Evolutionary conservation across 2,329 filamentous ascomycete species (phyloP).

Genomic region (Phoma sp.): DNA sequence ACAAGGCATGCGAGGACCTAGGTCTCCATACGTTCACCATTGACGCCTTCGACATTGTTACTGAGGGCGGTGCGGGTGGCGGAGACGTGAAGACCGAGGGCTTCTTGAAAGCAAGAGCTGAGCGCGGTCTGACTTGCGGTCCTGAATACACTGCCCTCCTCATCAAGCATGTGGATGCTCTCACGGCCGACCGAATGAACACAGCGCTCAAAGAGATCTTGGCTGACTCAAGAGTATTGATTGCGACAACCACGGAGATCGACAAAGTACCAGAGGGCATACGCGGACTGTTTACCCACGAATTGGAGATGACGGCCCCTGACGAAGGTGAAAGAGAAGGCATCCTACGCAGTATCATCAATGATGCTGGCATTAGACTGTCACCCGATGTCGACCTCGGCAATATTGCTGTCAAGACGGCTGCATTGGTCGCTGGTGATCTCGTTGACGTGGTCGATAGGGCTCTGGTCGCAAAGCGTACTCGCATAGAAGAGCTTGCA

Average conservation of each 20-base stretch:
- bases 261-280: conserved; percentile 93
- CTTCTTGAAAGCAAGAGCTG: conserved; percentile 83
- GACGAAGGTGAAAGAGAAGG: conserved; percentile 92
- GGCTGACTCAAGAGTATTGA: conserved; percentile 77
- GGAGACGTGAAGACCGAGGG: conserved; percentile 94
- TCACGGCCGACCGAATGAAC: conserved; percentile 90
- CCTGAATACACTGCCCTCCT: conserved; percentile 81
- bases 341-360: conserved; percentile 79
- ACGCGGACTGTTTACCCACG: conserved; percentile 90
- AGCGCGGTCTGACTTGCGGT: conserved; percentile 87
- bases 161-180: conserved; percentile 87
- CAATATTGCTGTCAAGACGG: conserved; percentile 90
- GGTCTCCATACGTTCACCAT: conserved; percentile 88
- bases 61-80: conserved; percentile 85
- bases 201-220: conserved; percentile 84
- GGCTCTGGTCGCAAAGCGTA: conserved; percentile 76
- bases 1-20: conserved; percentile 81
- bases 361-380: conserved; percentile 75
- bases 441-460: conserved; percentile 93
- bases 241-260: conserved; percentile 93
- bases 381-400: conserved; percentile 83
- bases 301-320: conserved; percentile 90
- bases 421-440: conserved; percentile 91
- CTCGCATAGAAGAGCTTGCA: conserved; percentile 77
- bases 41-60: conserved; percentile 91